These are phyloP conservation scores for Geranium brycei DNA, from an alignment of 345 rosid species.

Conservation along the genomic window DNA sequence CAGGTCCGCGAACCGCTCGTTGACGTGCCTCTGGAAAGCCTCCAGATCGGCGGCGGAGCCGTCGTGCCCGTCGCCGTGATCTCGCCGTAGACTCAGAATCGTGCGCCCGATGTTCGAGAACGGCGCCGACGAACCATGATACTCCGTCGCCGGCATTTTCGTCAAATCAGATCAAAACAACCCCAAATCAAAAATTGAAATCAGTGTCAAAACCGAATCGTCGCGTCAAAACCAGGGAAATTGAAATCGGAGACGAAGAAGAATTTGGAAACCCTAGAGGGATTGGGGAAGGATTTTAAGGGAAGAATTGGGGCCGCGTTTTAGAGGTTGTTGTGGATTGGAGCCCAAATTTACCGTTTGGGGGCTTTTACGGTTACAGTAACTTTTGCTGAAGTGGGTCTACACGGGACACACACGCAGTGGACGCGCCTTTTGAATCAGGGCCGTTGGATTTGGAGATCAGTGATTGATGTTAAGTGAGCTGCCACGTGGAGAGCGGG, in stretches of 20 bases:
- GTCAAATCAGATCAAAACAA: not conserved
- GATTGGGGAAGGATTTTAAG: conserved; percentile 11
- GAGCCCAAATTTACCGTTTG: not conserved
- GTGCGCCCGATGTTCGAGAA: conserved; percentile 27
- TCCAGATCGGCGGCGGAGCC: conserved; percentile 15
- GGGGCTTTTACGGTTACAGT: not conserved
- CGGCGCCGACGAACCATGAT: conserved; percentile 18
- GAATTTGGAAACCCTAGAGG: conserved; percentile 16
- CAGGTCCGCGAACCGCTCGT: conserved; percentile 20
- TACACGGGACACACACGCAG: conserved; percentile 8
- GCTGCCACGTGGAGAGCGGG: conserved; percentile 4
- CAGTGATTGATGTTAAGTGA: not conserved
- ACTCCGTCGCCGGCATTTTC: conserved; percentile 54
- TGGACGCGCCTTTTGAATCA: conserved; percentile 6
- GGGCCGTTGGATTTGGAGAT: not conserved
- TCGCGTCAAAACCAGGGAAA: too few relatives aligned
- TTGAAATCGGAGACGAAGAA: not conserved
- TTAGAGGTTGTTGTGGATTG: conserved; percentile 7
- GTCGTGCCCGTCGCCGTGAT: conserved; percentile 12
- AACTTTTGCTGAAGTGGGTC: not conserved
- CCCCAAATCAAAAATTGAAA: too few relatives aligned
- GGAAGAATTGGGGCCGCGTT: conserved; percentile 24
- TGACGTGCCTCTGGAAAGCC: conserved; percentile 19
- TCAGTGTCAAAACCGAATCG: not conserved
- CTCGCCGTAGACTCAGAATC: conserved; percentile 37